These are phyloP conservation scores for Zancudomyces culisetae DNA, from an alignment of 371 early-diverging fungal species.

Conservation along the genomic window DNA sequence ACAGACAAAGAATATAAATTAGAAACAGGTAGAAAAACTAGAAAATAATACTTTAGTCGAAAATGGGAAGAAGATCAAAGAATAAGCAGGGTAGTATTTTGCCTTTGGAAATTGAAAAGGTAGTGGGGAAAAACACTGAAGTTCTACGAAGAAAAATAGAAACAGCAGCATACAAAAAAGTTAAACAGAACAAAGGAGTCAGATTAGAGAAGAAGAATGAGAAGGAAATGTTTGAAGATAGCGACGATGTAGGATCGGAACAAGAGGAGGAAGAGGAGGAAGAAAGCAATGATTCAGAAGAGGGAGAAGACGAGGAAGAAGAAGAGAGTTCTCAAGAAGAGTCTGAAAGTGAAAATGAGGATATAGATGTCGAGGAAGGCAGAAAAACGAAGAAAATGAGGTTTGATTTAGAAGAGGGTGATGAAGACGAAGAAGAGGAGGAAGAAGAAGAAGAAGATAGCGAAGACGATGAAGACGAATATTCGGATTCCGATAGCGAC, in stretches of 20 bases:
- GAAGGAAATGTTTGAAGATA: slow-evolving; percentile 19
- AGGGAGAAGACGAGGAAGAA: slow-evolving; percentile 24
- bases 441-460: slow-evolving; percentile 6
- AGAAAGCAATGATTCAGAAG: slow-evolving; percentile 13
- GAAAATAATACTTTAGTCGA: too few relatives aligned
- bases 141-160: slow-evolving; percentile 18
- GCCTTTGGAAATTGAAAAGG: too few relatives aligned
- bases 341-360: slow-evolving; percentile 8
- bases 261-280: slow-evolving; percentile 5
- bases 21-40: too few relatives aligned
- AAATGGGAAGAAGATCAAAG: too few relatives aligned
- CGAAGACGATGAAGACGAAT: slow-evolving; percentile 3
- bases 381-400: too few relatives aligned
- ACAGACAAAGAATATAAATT: too few relatives aligned
- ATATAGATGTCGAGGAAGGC: slow-evolving; percentile 11
- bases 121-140: slow-evolving; percentile 42
- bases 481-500: slow-evolving; percentile 20
- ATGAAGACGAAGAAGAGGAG: slow-evolving; percentile 23
- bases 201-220: slow-evolving; percentile 14
- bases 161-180: slow-evolving; percentile 13
- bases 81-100: too few relatives aligned
- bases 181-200: slow-evolving; percentile 3
- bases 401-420: too few relatives aligned
- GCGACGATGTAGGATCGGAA: slow-evolving; percentile 11
- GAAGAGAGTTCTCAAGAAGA: too few relatives aligned